Evolutionary conservation across 768 basidiomycete species (phyloP), one percentile per base, ranked within the genome.

Genomic region (Lactarius psammicola): DNA sequence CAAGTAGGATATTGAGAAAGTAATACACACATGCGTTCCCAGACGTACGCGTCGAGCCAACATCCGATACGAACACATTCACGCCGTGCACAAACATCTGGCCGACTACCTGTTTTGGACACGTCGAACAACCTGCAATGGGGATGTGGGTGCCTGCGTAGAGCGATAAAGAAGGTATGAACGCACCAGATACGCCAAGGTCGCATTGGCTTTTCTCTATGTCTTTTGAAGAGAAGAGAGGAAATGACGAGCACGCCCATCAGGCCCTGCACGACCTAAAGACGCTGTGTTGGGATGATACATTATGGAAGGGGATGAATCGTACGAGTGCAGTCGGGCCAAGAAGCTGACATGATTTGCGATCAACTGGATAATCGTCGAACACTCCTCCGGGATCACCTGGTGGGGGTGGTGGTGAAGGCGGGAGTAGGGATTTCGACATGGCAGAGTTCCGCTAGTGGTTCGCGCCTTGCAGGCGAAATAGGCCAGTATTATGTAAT

Each of bases 191-290:
- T 96, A 71, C 83, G 81, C 96, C 96, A 98, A 23, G 88, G 90
- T 33, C 96, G 85, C 74, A 87, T 92, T 18, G 87, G 87, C 31
- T 82, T 80, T 78, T 98, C 96, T 70, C 91, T 80, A 63, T 95
- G 90, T 63, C 96, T 82, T 75, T 98, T 98, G 73, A 87, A 87
- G 5, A 98, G 83, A 56, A 98, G 80, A 2, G 93, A 94, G 20
- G 87, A 80, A 36, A 98, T 82, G n/a, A 96, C 95, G 34, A 98
- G 77, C 20, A 94, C 75, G n/a, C 94, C 96, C 88, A 98, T 88
- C 26, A 93, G 81, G 3, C 75, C 90, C 78, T 98, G 92, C 23
- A 94, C 89, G 61, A 88, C 78, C 91, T 93, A 60, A 31, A 58
- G 60, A n/a, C 18, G 33, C 20, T 49, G 30, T 28, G 61, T 42